A percentile compares a stretch with the other conserved stretches of the same genome.
Evolutionary conservation across 345 rosid species (phyloP).

Genomic region (Brassica carinata): DNA sequence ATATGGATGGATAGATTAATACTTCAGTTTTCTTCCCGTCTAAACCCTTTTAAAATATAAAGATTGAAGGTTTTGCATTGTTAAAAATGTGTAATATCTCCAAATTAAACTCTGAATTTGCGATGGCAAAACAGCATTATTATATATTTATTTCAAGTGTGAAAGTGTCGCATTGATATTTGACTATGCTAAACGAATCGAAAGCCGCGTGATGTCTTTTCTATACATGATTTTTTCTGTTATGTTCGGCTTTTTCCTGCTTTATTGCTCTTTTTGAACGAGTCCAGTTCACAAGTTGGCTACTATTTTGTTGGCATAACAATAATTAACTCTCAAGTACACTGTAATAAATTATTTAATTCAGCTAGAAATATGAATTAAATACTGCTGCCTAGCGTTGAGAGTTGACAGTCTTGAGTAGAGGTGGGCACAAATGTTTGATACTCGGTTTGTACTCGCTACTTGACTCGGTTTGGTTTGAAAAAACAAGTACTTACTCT

Average conservation of each 20-base stretch:
- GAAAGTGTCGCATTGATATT: slow-evolving; percentile 11
- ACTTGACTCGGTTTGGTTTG: too few species aligned
- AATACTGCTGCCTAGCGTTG: background rate
- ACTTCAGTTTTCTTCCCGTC: background rate
- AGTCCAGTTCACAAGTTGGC: slow-evolving; percentile 15
- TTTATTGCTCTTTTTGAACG: slow-evolving; percentile 5
- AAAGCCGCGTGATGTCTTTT: background rate
- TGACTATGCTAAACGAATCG: slow-evolving; percentile 7
- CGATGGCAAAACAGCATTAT: background rate
- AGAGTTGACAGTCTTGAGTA: background rate
- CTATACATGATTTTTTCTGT: slow-evolving; percentile 4
- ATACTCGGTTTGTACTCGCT: too few species aligned
- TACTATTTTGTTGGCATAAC: background rate
- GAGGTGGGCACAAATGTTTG: too few species aligned
- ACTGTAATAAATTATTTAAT: background rate
- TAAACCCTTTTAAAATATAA: background rate
- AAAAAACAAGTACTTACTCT: too few species aligned
- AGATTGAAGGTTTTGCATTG: background rate
- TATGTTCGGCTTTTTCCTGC: slow-evolving; percentile 4
- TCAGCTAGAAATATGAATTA: background rate
- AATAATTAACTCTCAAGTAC: background rate
- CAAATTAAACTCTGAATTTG: background rate
- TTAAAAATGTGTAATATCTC: background rate
- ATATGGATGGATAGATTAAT: background rate
- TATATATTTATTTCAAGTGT: slow-evolving; percentile 8